phyloP scores from a whole-genome alignment of 169 alveolate genomes.

The Pseudocohnilembus persalinus region DNA sequence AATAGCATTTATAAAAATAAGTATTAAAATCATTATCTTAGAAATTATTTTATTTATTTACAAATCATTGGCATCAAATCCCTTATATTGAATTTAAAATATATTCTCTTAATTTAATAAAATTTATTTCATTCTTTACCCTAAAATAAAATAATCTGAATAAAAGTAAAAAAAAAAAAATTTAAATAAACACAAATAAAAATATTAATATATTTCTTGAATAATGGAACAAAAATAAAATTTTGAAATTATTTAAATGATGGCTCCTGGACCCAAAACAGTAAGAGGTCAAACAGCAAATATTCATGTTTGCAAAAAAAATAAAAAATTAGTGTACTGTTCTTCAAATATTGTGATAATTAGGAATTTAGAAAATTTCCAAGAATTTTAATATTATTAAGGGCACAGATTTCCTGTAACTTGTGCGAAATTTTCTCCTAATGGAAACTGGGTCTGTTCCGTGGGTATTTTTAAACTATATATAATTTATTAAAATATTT shows the following conservation, averaged over 20 bases:
- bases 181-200: neutral
- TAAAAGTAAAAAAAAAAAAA: neutral
- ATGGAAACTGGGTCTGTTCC: slow-evolving; percentile 45
- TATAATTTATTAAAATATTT: neutral
- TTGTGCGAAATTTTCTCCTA: slow-evolving; percentile 40
- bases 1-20: too few species aligned
- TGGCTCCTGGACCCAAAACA: slow-evolving; percentile 38
- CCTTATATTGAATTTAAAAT: too few species aligned
- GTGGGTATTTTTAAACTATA: slow-evolving; percentile 12
- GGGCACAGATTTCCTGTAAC: slow-evolving; percentile 30
- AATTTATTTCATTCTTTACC: too few species aligned
- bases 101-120: too few species aligned
- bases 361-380: slow-evolving; percentile 29
- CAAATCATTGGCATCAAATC: too few species aligned
- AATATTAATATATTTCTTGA: neutral
- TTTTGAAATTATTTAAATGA: neutral
- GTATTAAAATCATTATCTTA: too few species aligned
- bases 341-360: slow-evolving; percentile 36
- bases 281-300: slow-evolving; percentile 38
- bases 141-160: too few species aligned
- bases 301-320: slow-evolving; percentile 1
- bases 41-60: too few species aligned
- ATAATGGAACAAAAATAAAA: neutral
- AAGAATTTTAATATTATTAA: slow-evolving; percentile 17
- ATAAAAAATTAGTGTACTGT: slow-evolving; percentile 31